Evolutionary conservation across 768 basidiomycete species (phyloP), one percentile per base, ranked within the genome.

Genomic region (Wakefieldia striispora): DNA sequence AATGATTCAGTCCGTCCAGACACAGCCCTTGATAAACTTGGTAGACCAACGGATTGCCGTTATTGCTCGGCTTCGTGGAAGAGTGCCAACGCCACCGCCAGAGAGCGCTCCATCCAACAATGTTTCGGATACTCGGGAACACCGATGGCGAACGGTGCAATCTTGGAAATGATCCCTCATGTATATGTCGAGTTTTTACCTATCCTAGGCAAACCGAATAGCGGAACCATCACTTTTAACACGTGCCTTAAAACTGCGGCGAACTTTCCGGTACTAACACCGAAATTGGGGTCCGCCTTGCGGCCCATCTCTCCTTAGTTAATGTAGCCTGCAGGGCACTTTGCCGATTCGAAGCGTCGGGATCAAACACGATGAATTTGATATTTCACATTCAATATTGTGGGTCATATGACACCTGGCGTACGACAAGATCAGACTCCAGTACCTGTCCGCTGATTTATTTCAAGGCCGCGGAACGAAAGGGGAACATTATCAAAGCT

Each of bases 401-500:
- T 29, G 8, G 27, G 4, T 26, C 24, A 9, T 29, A 33, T 36
- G 27, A 52, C 4, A 35, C 33, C 19, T 24, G 35, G 14, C 27
- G 8, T 29, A 29, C 6, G 24, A 36, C 45, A 33, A 11, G 16
- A 24, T 29, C 33, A 27, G 12, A 19, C 29, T 31, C n/a, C 20
- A 11, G 11, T 21, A 34, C 29, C 24, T 24, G 42, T 31, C 27
- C 24, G 13, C 4, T 14, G 26, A 31, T 39, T 45, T 74, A n/a
- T n/a, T n/a, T 65, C 86, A 66, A 87, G 84, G 26, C 75, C 80
- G 27, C 82, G 83, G 6, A 80, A 78, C 52, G 73, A 66, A 38
- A 88, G 75, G 39, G 81, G 73, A 13, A 81, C 79, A 59, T 82
- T 80, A 56, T 76, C 70, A 61, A 86, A 86, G 36, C 80, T 82